phyloP scores from a whole-genome alignment of 352 stramenopile species.

The Phytophthora uliginosa region DNA sequence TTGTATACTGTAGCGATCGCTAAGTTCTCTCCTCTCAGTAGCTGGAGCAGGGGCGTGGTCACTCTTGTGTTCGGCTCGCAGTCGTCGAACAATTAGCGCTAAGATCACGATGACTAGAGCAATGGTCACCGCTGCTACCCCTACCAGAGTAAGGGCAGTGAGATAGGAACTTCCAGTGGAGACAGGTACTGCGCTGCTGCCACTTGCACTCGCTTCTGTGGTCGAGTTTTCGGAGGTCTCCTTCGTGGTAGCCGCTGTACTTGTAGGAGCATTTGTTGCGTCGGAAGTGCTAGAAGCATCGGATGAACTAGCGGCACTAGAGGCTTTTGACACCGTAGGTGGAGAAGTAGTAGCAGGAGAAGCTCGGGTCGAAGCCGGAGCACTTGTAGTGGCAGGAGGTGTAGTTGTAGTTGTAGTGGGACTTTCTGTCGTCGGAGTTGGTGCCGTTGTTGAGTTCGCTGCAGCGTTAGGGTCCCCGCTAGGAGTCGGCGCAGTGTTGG shows the following conservation, averaged over 20 bases:
- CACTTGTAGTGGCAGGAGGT: not conserved
- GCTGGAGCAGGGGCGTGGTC: not conserved
- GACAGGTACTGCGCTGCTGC: not conserved
- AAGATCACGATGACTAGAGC: not conserved
- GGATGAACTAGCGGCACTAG: not conserved
- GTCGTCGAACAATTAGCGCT: not conserved
- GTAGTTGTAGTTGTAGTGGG: not conserved
- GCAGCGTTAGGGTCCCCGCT: not conserved
- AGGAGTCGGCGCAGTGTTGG: not conserved
- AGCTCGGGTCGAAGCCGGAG: not conserved
- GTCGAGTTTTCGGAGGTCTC: not conserved
- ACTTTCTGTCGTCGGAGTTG: not conserved
- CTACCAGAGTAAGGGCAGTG: not conserved
- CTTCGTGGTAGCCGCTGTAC: not conserved
- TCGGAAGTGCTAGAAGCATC: not conserved
- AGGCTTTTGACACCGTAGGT: not conserved
- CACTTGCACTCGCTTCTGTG: not conserved
- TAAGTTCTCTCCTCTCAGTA: not conserved
- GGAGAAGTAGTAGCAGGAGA: not conserved
- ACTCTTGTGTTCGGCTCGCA: not conserved
- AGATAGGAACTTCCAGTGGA: not conserved
- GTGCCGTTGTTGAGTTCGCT: not conserved
- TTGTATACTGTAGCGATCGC: not conserved
- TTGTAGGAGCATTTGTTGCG: not conserved
- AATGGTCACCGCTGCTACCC: not conserved